Base-by-base conservation (phyloP, 257 asterid species). In the Anisodus acutangulus region DNA sequence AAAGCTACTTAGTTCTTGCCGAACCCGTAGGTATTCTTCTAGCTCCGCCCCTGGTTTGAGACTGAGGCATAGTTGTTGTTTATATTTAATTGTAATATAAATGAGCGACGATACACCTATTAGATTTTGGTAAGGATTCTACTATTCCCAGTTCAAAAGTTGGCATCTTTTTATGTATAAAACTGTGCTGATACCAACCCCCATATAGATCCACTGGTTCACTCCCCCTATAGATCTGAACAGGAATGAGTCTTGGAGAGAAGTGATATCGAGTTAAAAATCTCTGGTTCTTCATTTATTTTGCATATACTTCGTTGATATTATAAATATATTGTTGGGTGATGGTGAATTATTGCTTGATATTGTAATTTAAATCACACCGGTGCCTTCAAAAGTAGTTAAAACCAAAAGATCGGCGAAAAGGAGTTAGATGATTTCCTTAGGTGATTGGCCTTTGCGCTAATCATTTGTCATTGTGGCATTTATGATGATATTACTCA, bases 161-260 rank as follows among this genome's bases (percentile, higher is more conserved):
- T 26, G 2, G 22, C 49, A 13, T 35, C 7, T 67, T 67, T 35
- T 35, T 67, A 67, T 12, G 22, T 5, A 35, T 13, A 31, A 66
- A 67, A 19, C 2, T 67, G 47, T 67, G 22, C 49, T 67, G 4
- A 67, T 67, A 35, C 19, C 43, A 10, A 64, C 17, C 43, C 43
- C 71, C 43, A 4, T 26, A 5, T 31, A 1, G 43, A 64, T 17
- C 31, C 31, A 17, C 71, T 11, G 71, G 7, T 2, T 64, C 45
- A 31, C n/a, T 31, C 71, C 71, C 45, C 71, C 35, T 31, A 31
- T 31, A 31, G 35, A 31, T 31, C 22, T 47, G 80, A 72, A 72
- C 10, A 45, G 80, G 80, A 72, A 17, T 19, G n/a, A 19, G 59
- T 47, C 59, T 72, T 47, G 80, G 80, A 72, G 80, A 72, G 19